These are phyloP conservation scores for Phyllosticta paracitricarpa DNA, from an alignment of 2,329 filamentous ascomycete genomes.

Conservation along the genomic window DNA sequence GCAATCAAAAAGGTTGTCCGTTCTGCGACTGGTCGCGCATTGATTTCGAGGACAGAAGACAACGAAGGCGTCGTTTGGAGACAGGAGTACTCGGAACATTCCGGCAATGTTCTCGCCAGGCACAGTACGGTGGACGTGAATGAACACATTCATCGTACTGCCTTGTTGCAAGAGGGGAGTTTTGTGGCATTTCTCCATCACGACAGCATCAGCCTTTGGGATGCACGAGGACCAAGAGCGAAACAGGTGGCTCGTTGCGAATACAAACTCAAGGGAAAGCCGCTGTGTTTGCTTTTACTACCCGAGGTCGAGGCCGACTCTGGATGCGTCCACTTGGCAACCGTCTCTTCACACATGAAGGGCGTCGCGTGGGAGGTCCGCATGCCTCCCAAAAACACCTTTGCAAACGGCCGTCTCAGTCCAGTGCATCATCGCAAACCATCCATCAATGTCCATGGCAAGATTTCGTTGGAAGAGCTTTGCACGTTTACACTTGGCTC, in stretches of 20 bases:
- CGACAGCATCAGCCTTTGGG: slow-evolving; percentile 65
- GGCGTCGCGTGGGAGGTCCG: slow-evolving; percentile 74
- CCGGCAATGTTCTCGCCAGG: slow-evolving; percentile 48
- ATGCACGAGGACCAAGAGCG: slow-evolving; percentile 54
- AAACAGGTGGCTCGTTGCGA: slow-evolving; percentile 46
- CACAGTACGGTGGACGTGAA: slow-evolving; percentile 58
- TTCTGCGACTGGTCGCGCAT: slow-evolving; percentile 67
- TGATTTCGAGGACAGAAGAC: slow-evolving; percentile 69
- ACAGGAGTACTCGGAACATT: slow-evolving; percentile 44
- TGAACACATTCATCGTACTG: slow-evolving; percentile 70
- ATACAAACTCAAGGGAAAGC: slow-evolving; percentile 57
- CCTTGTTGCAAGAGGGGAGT: slow-evolving; percentile 63
- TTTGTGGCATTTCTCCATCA: slow-evolving; percentile 75
- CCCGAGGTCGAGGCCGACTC: slow-evolving; percentile 52
- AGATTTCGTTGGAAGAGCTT: slow-evolving; percentile 51
- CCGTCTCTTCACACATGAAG: slow-evolving; percentile 65
- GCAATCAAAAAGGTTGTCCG: slow-evolving; percentile 78
- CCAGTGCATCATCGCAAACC: not conserved
- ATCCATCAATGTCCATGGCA: slow-evolving; percentile 20
- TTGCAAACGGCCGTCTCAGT: slow-evolving; percentile 13
- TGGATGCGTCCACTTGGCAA: slow-evolving; percentile 56
- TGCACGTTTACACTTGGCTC: slow-evolving; percentile 59
- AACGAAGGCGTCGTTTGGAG: slow-evolving; percentile 80
- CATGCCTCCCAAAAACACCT: slow-evolving; percentile 38
- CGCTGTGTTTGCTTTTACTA: slow-evolving; percentile 68